Conservation (phyloP, 2,329 filamentous ascomycete species). For the Fusarium agapanthi region DNA sequence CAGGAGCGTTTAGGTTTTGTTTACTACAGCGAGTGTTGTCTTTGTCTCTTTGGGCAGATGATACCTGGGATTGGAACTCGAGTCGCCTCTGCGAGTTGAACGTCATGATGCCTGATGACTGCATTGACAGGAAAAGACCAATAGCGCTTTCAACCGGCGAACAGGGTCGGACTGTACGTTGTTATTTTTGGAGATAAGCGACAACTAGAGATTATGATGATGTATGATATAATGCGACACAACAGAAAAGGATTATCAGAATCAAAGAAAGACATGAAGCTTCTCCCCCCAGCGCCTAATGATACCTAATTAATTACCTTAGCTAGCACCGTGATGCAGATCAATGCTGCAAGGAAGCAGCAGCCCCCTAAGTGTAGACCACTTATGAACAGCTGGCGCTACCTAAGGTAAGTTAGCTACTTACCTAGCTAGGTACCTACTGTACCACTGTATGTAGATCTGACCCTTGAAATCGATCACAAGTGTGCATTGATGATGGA, state of each 20-base stretch:
- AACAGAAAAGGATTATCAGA: background rate
- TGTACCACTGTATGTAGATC: slow-evolving; percentile 12
- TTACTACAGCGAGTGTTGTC: slow-evolving; percentile 1
- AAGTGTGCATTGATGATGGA: slow-evolving; percentile 27
- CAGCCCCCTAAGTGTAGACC: background rate
- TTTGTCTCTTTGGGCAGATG: background rate
- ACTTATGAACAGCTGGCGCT: slow-evolving; percentile 2
- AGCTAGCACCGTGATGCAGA: background rate
- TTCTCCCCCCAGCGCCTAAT: background rate
- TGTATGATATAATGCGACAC: slow-evolving; percentile 32
- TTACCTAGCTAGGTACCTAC: background rate
- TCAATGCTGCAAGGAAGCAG: background rate
- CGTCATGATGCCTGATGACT: slow-evolving; percentile 27
- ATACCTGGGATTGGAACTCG: background rate
- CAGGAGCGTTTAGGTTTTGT: background rate
- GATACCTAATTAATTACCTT: too few relatives aligned
- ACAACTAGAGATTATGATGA: slow-evolving; percentile 32
- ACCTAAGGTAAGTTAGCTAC: background rate
- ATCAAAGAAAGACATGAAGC: background rate
- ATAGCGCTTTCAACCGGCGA: slow-evolving; percentile 1
- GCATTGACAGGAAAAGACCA: slow-evolving; percentile 3
- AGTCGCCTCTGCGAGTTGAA: background rate
- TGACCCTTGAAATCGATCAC: slow-evolving; percentile 4
- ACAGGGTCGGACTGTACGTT: background rate
- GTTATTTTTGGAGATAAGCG: background rate